Evolutionary conservation across 345 rosid genomes (phyloP).

Genomic region (Eucalyptus pauciflora): DNA sequence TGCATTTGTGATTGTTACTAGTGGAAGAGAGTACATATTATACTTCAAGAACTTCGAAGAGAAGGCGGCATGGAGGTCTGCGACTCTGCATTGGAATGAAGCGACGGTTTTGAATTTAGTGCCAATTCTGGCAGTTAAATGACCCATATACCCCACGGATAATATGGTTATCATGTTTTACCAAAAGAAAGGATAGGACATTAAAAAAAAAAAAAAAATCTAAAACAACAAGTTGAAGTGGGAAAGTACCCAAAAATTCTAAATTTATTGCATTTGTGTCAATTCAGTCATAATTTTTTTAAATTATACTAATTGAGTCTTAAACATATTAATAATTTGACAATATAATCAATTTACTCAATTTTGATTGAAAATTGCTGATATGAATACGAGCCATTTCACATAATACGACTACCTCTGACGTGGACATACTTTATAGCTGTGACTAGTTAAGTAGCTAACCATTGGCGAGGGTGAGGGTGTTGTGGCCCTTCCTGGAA

Average conservation of each 20-base stretch:
- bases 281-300: no score
- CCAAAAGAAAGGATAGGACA: neutral
- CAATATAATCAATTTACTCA: rapidly evolving
- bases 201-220: neutral
- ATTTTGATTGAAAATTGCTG: rapidly evolving
- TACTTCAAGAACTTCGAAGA: neutral
- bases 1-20: neutral
- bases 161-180: neutral
- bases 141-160: neutral
- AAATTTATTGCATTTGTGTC: no score
- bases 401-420: rapidly evolving
- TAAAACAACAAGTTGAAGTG: neutral
- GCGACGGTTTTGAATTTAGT: neutral
- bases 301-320: no score
- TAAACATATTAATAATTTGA: no score
- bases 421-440: rapidly evolving
- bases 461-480: neutral
- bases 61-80: neutral
- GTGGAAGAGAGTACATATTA: neutral
- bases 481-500: rapidly evolving
- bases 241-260: rapidly evolving
- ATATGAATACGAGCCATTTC: neutral
- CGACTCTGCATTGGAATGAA: neutral
- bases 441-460: neutral
- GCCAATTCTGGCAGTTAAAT: neutral